Percentiles rank a stretch among this genome's conserved stretches.
Conservation (phyloP, 768 basidiomycete genomes). For the Boletellus emodensis region DNA sequence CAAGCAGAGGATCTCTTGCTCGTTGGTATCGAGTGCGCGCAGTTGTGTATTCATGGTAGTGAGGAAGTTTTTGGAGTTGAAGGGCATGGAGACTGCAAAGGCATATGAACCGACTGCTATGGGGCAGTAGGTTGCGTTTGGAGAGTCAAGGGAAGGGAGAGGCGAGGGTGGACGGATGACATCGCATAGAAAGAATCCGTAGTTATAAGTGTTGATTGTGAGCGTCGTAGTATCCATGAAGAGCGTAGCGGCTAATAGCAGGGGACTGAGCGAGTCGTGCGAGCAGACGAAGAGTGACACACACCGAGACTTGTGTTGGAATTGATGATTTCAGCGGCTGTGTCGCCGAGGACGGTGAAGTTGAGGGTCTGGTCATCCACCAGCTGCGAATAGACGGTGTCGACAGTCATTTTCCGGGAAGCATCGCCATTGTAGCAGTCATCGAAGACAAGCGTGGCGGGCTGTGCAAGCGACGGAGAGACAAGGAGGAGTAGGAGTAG, state of each 20-base stretch:
- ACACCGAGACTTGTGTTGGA: constrained; percentile 63
- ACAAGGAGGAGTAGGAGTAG: constrained; percentile 19
- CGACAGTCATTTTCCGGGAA: constrained; percentile 58
- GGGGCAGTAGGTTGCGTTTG: constrained; percentile 63
- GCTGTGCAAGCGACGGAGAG: constrained; percentile 42
- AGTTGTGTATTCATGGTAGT: constrained; percentile 83
- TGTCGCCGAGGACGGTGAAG: constrained; percentile 67
- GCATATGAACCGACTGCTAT: constrained; percentile 76
- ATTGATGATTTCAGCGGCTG: constrained; percentile 56
- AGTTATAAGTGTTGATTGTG: constrained; percentile 68
- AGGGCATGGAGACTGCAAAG: constrained; percentile 69
- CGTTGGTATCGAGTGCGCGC: constrained; percentile 84
- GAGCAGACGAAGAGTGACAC: constrained; percentile 16
- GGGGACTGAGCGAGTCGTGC: constrained; percentile 6
- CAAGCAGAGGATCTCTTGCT: constrained; percentile 78
- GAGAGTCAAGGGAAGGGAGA: constrained; percentile 42
- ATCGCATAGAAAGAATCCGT: constrained; percentile 72
- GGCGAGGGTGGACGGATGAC: constrained; percentile 77
- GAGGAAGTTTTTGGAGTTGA: constrained; percentile 61
- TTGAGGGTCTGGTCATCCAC: constrained; percentile 51
- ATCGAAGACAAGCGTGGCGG: constrained; percentile 56
- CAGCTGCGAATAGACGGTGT: constrained; percentile 71
- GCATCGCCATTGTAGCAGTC: constrained; percentile 63
- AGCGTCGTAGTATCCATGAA: constrained; percentile 80
- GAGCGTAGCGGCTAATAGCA: constrained; percentile 60